Percentiles rank a stretch among this genome's conserved stretches.
Evolutionary conservation across 169 alveolate genomes (phyloP).

Genomic region (Gregarina niphandrodes): DNA sequence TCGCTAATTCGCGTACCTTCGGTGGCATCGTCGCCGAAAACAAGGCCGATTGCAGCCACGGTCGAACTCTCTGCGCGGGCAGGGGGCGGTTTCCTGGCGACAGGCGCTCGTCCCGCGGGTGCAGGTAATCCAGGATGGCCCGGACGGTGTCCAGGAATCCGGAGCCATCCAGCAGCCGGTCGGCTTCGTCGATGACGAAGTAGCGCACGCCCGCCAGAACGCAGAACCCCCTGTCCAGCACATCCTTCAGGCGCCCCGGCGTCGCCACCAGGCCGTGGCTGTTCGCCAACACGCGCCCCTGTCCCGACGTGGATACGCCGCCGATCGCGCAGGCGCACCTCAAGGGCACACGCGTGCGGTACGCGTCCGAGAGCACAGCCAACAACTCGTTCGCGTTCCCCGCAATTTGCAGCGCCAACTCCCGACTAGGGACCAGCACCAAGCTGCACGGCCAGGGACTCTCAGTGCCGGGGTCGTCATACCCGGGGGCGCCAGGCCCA

Average conservation of each 20-base stretch:
- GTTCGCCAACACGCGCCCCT: no score
- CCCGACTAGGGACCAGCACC: conserved; percentile 87
- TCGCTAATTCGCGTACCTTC: conserved; percentile 80
- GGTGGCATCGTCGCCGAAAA: conserved; percentile 90
- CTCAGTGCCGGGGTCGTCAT: no score
- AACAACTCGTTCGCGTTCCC: no score
- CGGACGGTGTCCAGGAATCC: conserved; percentile 86
- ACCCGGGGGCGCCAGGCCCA: conserved; percentile 56
- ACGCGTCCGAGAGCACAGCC: no score
- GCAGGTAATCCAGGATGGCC: conserved; percentile 55
- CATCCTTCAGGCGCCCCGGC: conserved; percentile 85
- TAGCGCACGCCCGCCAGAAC: conserved; percentile 56
- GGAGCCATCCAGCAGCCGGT: conserved; percentile 65
- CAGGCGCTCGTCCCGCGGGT: conserved; percentile 58
- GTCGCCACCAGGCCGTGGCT: conserved; percentile 87
- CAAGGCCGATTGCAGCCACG: conserved; percentile 74
- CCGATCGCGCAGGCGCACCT: no score
- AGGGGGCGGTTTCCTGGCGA: no score
- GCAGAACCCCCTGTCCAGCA: conserved; percentile 56
- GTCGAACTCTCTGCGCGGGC: no score
- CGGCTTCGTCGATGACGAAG: conserved; percentile 91
- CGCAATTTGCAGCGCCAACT: conserved; percentile 78
- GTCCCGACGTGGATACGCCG: no score
- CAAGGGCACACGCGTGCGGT: no score
- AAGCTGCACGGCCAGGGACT: no score